Evolutionary conservation across 805 yeast genomes (phyloP).

Genomic region (Metschnikowia santaceciliae): DNA sequence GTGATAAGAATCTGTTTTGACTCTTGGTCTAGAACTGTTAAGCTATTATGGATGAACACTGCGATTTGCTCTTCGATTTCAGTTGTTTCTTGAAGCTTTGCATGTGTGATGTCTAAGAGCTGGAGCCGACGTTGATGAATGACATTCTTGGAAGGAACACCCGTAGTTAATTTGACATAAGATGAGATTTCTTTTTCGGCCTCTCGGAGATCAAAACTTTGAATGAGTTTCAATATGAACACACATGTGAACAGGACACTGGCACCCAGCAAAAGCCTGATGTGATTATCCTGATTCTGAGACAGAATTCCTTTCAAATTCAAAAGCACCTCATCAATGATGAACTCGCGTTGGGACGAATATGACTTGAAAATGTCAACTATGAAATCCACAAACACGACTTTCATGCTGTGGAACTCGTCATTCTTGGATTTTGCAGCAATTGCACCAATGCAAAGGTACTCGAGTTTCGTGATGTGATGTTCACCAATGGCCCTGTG

Average conservation of each 20-base stretch:
- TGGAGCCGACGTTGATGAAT: slow-evolving; percentile 7
- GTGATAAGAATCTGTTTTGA: slow-evolving; percentile 7
- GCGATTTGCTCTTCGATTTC: slow-evolving; percentile 4
- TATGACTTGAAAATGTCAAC: slow-evolving; percentile 37
- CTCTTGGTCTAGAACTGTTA: slow-evolving; percentile 5
- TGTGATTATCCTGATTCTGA: background rate
- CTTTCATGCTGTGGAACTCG: slow-evolving; percentile 25
- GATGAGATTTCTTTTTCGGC: slow-evolving; percentile 2
- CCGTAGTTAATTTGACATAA: slow-evolving; percentile 4
- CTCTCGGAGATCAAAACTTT: slow-evolving; percentile 25
- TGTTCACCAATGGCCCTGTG: slow-evolving; percentile 39
- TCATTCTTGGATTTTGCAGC: slow-evolving; percentile 30
- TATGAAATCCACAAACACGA: slow-evolving; percentile 24
- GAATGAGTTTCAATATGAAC: slow-evolving; percentile 41
- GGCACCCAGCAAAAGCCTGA: slow-evolving; percentile 7
- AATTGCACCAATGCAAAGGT: slow-evolving; percentile 39
- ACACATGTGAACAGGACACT: slow-evolving; percentile 48
- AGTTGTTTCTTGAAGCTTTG: slow-evolving; percentile 2
- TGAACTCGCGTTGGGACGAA: slow-evolving; percentile 53
- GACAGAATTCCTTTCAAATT: slow-evolving; percentile 35
- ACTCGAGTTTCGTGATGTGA: slow-evolving; percentile 56
- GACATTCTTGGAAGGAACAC: slow-evolving; percentile 6
- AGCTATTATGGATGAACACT: slow-evolving; percentile 7
- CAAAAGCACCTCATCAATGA: slow-evolving; percentile 56
- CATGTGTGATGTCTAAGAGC: background rate